A percentile compares a stretch with the other conserved stretches of the same genome.
These are phyloP conservation scores for Suillus placidus DNA, from an alignment of 768 basidiomycete genomes.

Conservation along the genomic window DNA sequence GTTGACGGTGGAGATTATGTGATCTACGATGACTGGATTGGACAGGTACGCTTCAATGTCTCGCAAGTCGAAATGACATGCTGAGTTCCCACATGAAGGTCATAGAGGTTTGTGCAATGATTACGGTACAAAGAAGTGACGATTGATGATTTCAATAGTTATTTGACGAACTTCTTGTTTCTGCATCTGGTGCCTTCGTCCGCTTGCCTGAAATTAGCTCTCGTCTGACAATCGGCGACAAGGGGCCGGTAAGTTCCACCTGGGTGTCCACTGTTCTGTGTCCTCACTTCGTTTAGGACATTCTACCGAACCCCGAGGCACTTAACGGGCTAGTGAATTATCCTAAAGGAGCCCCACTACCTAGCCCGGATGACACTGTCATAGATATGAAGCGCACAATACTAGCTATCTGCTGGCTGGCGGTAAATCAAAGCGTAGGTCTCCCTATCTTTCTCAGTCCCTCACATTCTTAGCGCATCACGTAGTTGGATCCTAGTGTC, in stretches of 20 bases:
- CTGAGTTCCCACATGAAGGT: slow-evolving; percentile 45
- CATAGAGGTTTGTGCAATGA: slow-evolving; percentile 61
- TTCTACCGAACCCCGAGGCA: slow-evolving; percentile 57
- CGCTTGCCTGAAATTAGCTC: slow-evolving; percentile 79
- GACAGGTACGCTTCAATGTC: slow-evolving; percentile 63
- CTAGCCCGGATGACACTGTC: slow-evolving; percentile 59
- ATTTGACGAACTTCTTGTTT: slow-evolving; percentile 80
- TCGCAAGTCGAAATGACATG: slow-evolving; percentile 3
- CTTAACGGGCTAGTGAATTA: slow-evolving; percentile 50
- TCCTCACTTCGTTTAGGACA: slow-evolving; percentile 50
- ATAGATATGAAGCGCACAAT: slow-evolving; percentile 75
- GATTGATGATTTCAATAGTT: slow-evolving; percentile 48
- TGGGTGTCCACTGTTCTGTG: slow-evolving; percentile 9
- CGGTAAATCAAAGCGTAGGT: slow-evolving; percentile 81
- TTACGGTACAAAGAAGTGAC: not conserved
- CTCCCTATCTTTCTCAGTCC: slow-evolving; percentile 9
- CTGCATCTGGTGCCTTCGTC: slow-evolving; percentile 68
- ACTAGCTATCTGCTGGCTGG: slow-evolving; percentile 84
- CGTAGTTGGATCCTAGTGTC: slow-evolving; percentile 47
- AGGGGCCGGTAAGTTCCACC: slow-evolving; percentile 57
- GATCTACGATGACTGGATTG: slow-evolving; percentile 83
- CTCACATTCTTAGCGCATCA: slow-evolving; percentile 40
- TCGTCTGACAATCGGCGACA: slow-evolving; percentile 73
- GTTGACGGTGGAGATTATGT: slow-evolving; percentile 84
- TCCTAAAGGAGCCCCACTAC: slow-evolving; percentile 46